Conservation (phyloP, 805 yeast species). For the Lipomyces kockii region DNA sequence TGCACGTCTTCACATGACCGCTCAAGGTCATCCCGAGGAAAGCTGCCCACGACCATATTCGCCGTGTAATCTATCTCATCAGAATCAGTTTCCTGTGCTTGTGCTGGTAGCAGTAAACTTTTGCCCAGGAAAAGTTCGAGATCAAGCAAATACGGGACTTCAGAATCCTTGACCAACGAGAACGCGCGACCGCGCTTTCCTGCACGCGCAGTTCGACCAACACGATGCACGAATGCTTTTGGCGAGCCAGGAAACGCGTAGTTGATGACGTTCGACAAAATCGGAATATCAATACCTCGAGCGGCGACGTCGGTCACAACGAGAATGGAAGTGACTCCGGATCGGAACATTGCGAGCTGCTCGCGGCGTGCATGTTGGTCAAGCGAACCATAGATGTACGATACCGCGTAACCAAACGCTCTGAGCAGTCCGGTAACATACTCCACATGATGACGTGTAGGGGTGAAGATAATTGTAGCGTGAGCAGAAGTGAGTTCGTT, state of each 20-base stretch:
- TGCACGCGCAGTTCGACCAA: conserved; percentile 99
- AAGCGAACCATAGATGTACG: conserved; percentile 90
- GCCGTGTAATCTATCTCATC: conserved; percentile 70
- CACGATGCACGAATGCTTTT: conserved; percentile 93
- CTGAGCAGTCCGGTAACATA: conserved; percentile 73
- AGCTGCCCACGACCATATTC: conserved; percentile 79
- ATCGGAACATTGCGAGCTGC: conserved; percentile 81
- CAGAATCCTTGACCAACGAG: conserved; percentile 81
- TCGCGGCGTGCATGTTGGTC: conserved; percentile 94
- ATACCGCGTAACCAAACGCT: conserved; percentile 80
- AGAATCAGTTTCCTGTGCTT: conserved; percentile 46
- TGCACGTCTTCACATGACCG: conserved; percentile 71
- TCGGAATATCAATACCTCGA: conserved; percentile 78
- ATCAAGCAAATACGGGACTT: conserved; percentile 87
- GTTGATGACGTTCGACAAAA: conserved; percentile 91
- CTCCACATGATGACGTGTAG: conserved; percentile 98
- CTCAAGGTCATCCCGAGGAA: conserved; percentile 77
- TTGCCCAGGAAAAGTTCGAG: conserved; percentile 87
- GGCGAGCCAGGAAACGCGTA: conserved; percentile 89
- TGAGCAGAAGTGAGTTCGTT: conserved; percentile 80
- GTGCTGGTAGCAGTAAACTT: conserved; percentile 64
- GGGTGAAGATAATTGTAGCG: conserved; percentile 92
- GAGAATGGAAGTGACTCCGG: conserved; percentile 80
- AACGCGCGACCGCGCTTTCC: conserved; percentile 98
- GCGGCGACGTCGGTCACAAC: conserved; percentile 95